These are phyloP conservation scores for Prorocentrum cordatum DNA, from an alignment of 169 alveolate species.

Conservation along the genomic window DNA sequence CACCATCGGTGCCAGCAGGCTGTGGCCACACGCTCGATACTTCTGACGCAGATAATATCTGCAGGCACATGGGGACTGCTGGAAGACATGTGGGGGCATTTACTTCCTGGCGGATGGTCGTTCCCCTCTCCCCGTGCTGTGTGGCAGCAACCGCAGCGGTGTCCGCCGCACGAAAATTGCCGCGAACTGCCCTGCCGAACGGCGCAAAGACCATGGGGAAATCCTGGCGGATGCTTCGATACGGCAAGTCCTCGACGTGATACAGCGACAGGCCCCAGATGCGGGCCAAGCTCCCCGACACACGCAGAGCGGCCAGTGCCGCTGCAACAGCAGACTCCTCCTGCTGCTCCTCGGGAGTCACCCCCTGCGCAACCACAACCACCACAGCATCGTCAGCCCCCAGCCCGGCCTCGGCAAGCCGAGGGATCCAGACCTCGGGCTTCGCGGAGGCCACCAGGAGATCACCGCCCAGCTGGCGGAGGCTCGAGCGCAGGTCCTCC, in stretches of 20 bases:
- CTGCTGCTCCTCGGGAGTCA: neutral
- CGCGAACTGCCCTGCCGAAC: conserved; percentile 8
- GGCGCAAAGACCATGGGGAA: conserved; percentile 20
- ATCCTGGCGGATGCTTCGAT: neutral
- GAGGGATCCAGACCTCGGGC: neutral
- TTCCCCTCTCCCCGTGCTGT: neutral
- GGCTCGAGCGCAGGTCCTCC: neutral
- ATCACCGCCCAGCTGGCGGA: neutral
- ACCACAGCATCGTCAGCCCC: neutral
- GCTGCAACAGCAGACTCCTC: neutral
- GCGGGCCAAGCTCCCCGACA: neutral
- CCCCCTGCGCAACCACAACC: neutral
- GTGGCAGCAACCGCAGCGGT: neutral
- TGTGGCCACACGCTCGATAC: too few relatives aligned
- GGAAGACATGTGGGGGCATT: too few relatives aligned
- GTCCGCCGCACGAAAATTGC: neutral
- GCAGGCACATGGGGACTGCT: too few relatives aligned
- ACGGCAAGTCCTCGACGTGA: neutral
- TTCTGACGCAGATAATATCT: too few relatives aligned
- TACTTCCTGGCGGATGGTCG: too few relatives aligned
- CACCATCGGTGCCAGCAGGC: too few relatives aligned
- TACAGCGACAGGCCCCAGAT: neutral
- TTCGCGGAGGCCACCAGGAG: neutral
- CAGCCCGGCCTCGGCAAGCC: neutral
- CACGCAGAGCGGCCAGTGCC: neutral